Percentiles rank a stretch among this genome's conserved stretches.
phyloP scores from a whole-genome alignment of 2,329 filamentous ascomycete genomes.

The Epicoccum sorghinum region DNA sequence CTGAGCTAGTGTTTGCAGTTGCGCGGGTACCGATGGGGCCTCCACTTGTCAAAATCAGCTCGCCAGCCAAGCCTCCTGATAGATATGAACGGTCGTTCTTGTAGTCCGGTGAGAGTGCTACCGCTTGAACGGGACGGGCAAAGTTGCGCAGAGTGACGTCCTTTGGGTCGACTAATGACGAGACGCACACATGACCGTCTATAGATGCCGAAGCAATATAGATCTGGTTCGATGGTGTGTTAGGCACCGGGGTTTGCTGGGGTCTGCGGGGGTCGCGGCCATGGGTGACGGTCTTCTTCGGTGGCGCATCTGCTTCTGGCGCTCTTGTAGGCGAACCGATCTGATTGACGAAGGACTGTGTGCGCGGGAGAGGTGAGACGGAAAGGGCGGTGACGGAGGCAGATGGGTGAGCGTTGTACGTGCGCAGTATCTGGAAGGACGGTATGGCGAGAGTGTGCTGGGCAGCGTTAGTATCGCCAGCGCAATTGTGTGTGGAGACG shows the following conservation, averaged over 20 bases:
- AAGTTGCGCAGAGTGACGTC: slow-evolving; percentile 94
- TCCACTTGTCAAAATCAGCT: slow-evolving; percentile 83
- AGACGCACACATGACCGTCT: slow-evolving; percentile 93
- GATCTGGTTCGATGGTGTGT: slow-evolving; percentile 85
- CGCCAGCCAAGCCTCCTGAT: slow-evolving; percentile 87
- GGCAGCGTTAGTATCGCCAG: slow-evolving; percentile 11
- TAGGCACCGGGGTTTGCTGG: slow-evolving; percentile 67
- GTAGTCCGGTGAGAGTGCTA: slow-evolving; percentile 94
- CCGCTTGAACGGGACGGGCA: slow-evolving; percentile 86
- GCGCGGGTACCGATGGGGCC: slow-evolving; percentile 77
- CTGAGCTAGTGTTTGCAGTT: slow-evolving; percentile 87
- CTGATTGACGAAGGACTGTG: slow-evolving; percentile 50
- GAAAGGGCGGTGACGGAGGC: slow-evolving; percentile 90
- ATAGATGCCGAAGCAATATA: slow-evolving; percentile 93
- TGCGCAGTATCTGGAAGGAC: slow-evolving; percentile 77
- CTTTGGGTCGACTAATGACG: slow-evolving; percentile 83
- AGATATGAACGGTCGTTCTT: slow-evolving; percentile 87
- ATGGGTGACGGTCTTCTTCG: slow-evolving; percentile 40
- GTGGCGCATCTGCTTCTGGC: slow-evolving; percentile 49
- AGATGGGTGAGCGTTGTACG: slow-evolving; percentile 84
- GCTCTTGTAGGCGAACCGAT: slow-evolving; percentile 13
- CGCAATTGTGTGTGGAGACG: not conserved
- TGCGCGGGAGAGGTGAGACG: slow-evolving; percentile 79
- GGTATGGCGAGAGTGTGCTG: slow-evolving; percentile 88
- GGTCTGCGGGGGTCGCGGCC: slow-evolving; percentile 56